Conservation (phyloP, 176 grass and related monocot genomes). For the Oryza officinalis region DNA sequence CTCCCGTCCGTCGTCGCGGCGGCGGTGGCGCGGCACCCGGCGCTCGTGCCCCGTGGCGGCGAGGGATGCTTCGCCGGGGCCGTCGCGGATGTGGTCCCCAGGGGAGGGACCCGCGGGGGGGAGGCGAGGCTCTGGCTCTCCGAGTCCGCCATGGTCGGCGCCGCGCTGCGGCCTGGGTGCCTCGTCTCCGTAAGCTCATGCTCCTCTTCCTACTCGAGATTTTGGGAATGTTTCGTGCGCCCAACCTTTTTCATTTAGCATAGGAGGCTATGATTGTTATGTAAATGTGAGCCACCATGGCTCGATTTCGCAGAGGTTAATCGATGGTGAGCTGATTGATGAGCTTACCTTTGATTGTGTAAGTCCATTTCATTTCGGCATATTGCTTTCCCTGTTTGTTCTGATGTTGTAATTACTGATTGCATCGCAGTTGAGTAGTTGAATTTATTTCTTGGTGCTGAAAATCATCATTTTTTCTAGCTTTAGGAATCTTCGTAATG, state of each 20-base stretch:
- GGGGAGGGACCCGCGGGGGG: constrained; percentile 26
- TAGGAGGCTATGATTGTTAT: not conserved
- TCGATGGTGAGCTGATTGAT: not conserved
- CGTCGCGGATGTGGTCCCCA: constrained; percentile 44
- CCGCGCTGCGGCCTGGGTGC: constrained; percentile 63
- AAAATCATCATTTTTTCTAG: not conserved
- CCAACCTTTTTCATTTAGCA: not conserved
- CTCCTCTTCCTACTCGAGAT: not conserved
- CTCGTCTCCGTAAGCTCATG: constrained; percentile 57
- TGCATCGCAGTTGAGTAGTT: not conserved
- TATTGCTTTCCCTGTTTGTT: not conserved
- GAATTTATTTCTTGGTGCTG: not conserved
- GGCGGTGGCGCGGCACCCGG: constrained; percentile 38
- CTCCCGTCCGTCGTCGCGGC: constrained; percentile 17
- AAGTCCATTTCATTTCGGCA: not conserved
- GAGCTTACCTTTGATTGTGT: not conserved
- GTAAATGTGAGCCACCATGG: not conserved
- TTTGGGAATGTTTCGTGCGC: not conserved
- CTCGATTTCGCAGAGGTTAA: not conserved
- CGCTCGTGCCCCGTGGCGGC: constrained; percentile 47
- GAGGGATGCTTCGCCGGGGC: constrained; percentile 39
- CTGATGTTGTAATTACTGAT: not conserved
- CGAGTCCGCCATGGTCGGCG: constrained; percentile 56
- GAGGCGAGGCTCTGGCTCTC: constrained; percentile 65
- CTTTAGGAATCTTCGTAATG: not conserved